Conservation (phyloP, 2,329 filamentous ascomycete species). For the Clarireedia paspali region DNA sequence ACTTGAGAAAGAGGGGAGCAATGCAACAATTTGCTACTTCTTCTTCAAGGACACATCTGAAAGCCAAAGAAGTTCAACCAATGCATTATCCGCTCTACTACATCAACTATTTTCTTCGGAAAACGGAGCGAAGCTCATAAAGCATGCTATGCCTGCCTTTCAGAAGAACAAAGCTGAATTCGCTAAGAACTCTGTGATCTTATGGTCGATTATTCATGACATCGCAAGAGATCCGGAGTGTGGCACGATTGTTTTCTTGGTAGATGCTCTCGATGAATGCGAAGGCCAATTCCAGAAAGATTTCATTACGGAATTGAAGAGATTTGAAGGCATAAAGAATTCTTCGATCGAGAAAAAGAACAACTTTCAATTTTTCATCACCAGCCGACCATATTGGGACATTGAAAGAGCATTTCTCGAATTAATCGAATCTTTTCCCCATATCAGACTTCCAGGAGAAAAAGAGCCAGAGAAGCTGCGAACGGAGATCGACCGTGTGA, state of each 20-base stretch:
- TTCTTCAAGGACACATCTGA: slow-evolving; percentile 7
- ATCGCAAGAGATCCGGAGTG: not conserved
- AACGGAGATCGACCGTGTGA: slow-evolving; percentile 4
- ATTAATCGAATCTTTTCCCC: not conserved
- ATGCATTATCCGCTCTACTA: slow-evolving; percentile 3
- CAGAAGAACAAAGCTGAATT: not conserved
- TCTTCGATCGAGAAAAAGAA: too few species aligned
- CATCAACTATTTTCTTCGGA: slow-evolving; percentile 5
- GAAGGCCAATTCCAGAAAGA: not conserved
- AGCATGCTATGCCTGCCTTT: not conserved
- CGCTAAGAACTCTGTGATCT: not conserved
- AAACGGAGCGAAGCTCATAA: not conserved
- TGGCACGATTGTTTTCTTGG: slow-evolving; percentile 3
- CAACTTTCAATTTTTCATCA: not conserved
- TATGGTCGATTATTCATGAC: not conserved
- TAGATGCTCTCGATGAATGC: slow-evolving; percentile 10
- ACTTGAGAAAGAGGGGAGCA: not conserved
- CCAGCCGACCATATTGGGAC: slow-evolving; percentile 1
- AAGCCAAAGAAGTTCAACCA: not conserved
- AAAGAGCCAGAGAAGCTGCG: not conserved
- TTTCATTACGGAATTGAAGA: not conserved
- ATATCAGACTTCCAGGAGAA: not conserved
- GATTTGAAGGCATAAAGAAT: not conserved
- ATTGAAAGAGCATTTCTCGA: not conserved
- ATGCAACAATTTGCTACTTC: slow-evolving; percentile 5